These are phyloP conservation scores for Lachnellula cervina DNA, from an alignment of 2,329 filamentous ascomycete genomes.

Conservation along the genomic window DNA sequence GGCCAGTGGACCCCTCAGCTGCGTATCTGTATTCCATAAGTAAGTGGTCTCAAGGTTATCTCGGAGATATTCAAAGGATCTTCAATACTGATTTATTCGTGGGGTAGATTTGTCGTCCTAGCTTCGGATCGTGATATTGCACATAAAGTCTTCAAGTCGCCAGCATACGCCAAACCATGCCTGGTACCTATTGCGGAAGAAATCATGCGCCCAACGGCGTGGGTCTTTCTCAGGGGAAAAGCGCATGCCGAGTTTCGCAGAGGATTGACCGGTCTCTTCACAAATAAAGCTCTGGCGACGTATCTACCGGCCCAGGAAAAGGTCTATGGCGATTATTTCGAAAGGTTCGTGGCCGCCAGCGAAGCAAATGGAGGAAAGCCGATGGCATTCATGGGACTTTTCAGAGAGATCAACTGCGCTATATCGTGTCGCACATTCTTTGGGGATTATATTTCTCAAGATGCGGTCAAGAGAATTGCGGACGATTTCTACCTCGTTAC, in stretches of 20 bases:
- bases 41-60: constrained; percentile 33
- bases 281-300: constrained; percentile 61
- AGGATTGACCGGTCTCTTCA: constrained; percentile 70
- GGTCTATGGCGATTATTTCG: constrained; percentile 67
- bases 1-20: constrained; percentile 72
- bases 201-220: constrained; percentile 66
- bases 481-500: constrained; percentile 77
- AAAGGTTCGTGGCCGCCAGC: constrained; percentile 60
- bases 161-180: constrained; percentile 68
- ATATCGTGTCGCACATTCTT: constrained; percentile 76
- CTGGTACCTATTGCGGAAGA: constrained; percentile 73
- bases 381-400: constrained; percentile 63
- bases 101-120: constrained; percentile 67
- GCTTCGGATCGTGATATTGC: constrained; percentile 73
- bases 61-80: not conserved
- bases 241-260: constrained; percentile 74
- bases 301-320: constrained; percentile 72
- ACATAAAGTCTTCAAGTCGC: constrained; percentile 78
- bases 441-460: constrained; percentile 71
- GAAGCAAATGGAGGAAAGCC: constrained; percentile 48
- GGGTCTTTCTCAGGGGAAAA: constrained; percentile 75
- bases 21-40: constrained; percentile 84
- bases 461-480: constrained; percentile 67
- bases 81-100: not conserved
- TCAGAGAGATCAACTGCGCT: constrained; percentile 75